Evolutionary conservation across 805 yeast genomes (phyloP), one percentile per base, ranked within the genome.

Genomic region (Sugiyamaella mastotermitis): DNA sequence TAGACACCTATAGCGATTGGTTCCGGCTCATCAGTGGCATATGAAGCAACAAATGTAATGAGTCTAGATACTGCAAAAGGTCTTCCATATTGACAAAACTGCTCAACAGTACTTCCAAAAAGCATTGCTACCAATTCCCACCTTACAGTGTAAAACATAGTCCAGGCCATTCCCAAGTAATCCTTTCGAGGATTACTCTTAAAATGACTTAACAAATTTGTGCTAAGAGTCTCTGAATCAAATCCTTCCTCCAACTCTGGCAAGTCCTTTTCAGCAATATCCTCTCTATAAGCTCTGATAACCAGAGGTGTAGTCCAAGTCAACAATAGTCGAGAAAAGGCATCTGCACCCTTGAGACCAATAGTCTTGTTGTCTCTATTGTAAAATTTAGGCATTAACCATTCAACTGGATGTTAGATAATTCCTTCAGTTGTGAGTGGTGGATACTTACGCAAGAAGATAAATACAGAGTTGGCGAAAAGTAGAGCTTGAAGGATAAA

Each of bases 241-340:
- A 83, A 71, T 31, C 70, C 72, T 1, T 59, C 57, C 10, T 95
- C 94, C 40, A 86, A 71, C 15, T 73, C 71, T 16, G 92, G 94
- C 41, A 86, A 70, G 59, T 86, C 95, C 3, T 61, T 53, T 29
- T 52, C 52, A 16, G 53, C 46, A 20, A 55, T 27, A 5, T 26
- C 27, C 4, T 28, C 30, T 9, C 14, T 17, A 15, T 22, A 30
- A 5, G 43, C 43, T 19, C 22, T 35, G 4, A 13, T 10, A 17
- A 42, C 15, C 3, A 42, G 25, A 4, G 40, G 39, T 18, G 38
- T 38, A 11, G 29, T 14, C 46, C 46, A 42, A 10, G 39, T 30
- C 22, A 41, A 37, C 21, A 28, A 38, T 3, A 33, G 31, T 6
- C 32, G 35, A 2, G 41, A 33, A 26, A 41, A 38, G 3, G 45